Percentiles rank a stretch among this genome's conserved stretches.
phyloP scores from a whole-genome alignment of 495 filamentous ascomycete genomes.

The Talaromyces trachyspermus region DNA sequence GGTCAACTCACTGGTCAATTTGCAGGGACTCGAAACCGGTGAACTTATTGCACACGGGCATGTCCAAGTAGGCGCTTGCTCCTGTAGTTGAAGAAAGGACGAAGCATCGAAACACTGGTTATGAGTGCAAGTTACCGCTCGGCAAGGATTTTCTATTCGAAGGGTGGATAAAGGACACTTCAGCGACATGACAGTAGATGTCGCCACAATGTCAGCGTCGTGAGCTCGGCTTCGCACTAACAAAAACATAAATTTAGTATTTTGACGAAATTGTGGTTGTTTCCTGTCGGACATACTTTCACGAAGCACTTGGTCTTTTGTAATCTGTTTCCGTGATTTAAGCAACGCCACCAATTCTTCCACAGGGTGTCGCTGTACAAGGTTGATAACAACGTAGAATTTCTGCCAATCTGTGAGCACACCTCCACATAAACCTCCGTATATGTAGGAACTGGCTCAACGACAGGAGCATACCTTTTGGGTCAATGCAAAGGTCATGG shows the following conservation, averaged over 20 bases:
- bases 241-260: constrained; percentile 10
- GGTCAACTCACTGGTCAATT: constrained; percentile 67
- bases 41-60: constrained; percentile 88
- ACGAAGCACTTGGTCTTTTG: constrained; percentile 69
- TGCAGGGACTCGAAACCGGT: constrained; percentile 74
- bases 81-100: constrained; percentile 86
- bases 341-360: constrained; percentile 64
- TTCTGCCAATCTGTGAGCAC: constrained; percentile 43
- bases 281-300: constrained; percentile 58
- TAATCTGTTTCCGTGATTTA: constrained; percentile 58
- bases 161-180: constrained; percentile 87
- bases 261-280: not conserved
- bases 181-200: constrained; percentile 78
- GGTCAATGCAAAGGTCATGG: constrained; percentile 88
- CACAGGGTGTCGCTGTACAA: constrained; percentile 66
- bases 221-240: constrained; percentile 73
- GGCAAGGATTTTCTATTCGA: constrained; percentile 71
- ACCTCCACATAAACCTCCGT: not conserved
- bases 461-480: constrained; percentile 70
- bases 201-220: constrained; percentile 82
- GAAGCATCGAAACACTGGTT: constrained; percentile 94
- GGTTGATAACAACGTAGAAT: constrained; percentile 64
- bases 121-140: constrained; percentile 74
- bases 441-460: too few relatives aligned
- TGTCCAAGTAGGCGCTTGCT: constrained; percentile 91